Percentiles rank a stretch among this genome's conserved stretches.
Conservation (phyloP, 1,284 basidiomycete genomes). For the Lentinula novae-zelandiae region DNA sequence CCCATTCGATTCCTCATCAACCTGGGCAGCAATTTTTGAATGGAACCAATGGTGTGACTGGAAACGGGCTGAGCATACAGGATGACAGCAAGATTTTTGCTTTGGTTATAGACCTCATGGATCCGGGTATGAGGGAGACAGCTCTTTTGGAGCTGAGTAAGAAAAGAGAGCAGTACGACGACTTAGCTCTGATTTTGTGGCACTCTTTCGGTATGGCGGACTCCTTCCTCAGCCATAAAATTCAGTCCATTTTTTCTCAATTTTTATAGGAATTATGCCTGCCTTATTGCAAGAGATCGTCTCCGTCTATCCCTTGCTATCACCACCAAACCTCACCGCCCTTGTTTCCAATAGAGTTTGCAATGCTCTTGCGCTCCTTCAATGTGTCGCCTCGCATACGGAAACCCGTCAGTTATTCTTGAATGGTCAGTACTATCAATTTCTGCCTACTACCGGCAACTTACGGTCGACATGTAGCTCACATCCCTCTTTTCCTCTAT, state of each 20-base stretch:
- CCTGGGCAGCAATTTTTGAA: conserved; percentile 35
- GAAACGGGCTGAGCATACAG: conserved; percentile 17
- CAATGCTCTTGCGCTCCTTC: conserved; percentile 95
- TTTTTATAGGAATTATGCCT: conserved; percentile 88
- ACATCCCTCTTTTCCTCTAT: conserved; percentile 98
- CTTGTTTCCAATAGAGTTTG: conserved; percentile 99
- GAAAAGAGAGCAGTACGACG: conserved; percentile 99
- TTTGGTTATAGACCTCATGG: conserved; percentile 80
- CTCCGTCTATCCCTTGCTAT: conserved; percentile 94
- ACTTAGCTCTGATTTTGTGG: conserved; percentile 97
- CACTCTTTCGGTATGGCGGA: conserved; percentile 89
- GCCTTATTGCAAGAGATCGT: conserved; percentile 97
- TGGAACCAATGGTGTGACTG: conserved; percentile 19
- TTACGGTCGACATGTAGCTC: conserved; percentile 55
- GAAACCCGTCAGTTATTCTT: conserved; percentile 93
- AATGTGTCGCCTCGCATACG: conserved; percentile 95
- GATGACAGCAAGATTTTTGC: conserved; percentile 83
- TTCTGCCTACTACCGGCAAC: neutral
- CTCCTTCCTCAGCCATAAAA: neutral
- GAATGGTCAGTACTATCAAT: conserved; percentile 54
- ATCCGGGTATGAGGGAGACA: conserved; percentile 76
- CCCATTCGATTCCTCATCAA: conserved; percentile 51
- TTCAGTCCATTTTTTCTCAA: neutral
- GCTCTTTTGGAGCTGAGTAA: conserved; percentile 96
- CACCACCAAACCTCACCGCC: conserved; percentile 94